Base-by-base conservation (phyloP, 2,329 filamentous ascomycete genomes). In the Cladophialophora immunda region DNA sequence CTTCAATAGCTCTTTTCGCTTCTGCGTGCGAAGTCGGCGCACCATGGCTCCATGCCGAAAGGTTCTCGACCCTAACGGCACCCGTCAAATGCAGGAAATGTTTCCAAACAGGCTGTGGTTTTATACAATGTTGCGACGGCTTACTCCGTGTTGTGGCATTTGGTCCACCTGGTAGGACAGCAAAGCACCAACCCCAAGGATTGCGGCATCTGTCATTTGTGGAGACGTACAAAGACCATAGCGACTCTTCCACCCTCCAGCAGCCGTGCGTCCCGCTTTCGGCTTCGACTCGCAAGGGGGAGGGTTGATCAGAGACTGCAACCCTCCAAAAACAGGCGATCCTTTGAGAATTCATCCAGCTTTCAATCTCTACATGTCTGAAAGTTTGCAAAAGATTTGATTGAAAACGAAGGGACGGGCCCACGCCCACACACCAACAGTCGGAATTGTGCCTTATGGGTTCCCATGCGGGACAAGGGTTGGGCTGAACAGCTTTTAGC, bases 381-480 rank as follows among this genome's bases (percentile, higher is more conserved):
- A 55, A 32, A 36, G 22, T 36, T 15, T 19, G 9, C 27, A 55
- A 34, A 30, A 32, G 15, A n/a, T 3, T 22, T 11, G 13, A 22
- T 22, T 19, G 29, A 38, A 34, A 4, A n/a, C 25, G 8, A 34
- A 50, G 53, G 30, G 64, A 54, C 58, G 34, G 54, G 19, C 45
- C 4, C 52, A 57, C 50, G 29, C 36, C 58, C 52, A 38, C 55
- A n/a, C 29, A 53, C 53, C 30, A 59, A 45, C 54, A 66, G 53
- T 32, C 30, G 25, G 32, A 19, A 30, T 41, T 30, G n/a, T 61
- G 47, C 58, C 52, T 62, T 56, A 34, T 56, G 41, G 52, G 38
- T 30, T 22, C 25, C 30, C 13, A 22, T 36, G 38, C 17, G 13
- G 29, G 53, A 58, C 53, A 32, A 32, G 61, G 54, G 36, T 32